Percentiles rank a stretch among this genome's conserved stretches.
Conservation (phyloP, 169 alveolate genomes). For the Cyclospora cayetanensis region DNA sequence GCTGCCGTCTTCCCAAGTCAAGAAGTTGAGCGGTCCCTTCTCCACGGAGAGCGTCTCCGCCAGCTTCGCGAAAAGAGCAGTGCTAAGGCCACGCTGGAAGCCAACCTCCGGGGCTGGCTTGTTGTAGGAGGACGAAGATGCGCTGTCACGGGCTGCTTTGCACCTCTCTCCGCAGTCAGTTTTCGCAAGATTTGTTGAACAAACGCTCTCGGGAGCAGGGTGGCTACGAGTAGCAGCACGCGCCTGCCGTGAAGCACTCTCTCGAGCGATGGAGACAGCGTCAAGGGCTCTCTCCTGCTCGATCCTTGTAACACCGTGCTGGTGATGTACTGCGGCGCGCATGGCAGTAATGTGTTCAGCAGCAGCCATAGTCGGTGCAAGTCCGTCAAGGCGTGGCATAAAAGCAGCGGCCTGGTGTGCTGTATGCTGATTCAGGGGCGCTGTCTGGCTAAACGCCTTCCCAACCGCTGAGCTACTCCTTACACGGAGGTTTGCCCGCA, state of each 20-base stretch:
- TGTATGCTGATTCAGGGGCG: too few relatives aligned
- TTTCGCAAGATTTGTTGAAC: neutral
- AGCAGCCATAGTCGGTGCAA: too few relatives aligned
- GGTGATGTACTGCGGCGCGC: too few relatives aligned
- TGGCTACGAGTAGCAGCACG: neutral
- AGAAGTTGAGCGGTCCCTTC: slow-evolving; percentile 28
- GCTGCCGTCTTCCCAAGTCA: slow-evolving; percentile 68
- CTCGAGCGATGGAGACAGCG: neutral
- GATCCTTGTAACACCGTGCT: too few relatives aligned
- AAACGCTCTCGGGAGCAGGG: neutral
- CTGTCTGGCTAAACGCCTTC: too few relatives aligned
- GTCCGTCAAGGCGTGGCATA: too few relatives aligned
- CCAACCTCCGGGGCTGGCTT: too few relatives aligned
- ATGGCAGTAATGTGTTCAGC: too few relatives aligned
- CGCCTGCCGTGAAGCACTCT: neutral
- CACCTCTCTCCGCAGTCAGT: neutral
- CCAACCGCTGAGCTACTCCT: neutral
- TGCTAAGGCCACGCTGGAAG: slow-evolving; percentile 50
- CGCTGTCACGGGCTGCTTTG: too few relatives aligned
- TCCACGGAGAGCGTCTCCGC: slow-evolving; percentile 49
- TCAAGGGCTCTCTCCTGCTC: too few relatives aligned
- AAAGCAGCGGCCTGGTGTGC: too few relatives aligned
- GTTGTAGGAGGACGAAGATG: too few relatives aligned
- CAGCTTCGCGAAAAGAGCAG: slow-evolving; percentile 40
- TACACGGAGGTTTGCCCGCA: neutral